Conservation (phyloP, 768 basidiomycete species). For the Tricholoma sp. region DNA sequence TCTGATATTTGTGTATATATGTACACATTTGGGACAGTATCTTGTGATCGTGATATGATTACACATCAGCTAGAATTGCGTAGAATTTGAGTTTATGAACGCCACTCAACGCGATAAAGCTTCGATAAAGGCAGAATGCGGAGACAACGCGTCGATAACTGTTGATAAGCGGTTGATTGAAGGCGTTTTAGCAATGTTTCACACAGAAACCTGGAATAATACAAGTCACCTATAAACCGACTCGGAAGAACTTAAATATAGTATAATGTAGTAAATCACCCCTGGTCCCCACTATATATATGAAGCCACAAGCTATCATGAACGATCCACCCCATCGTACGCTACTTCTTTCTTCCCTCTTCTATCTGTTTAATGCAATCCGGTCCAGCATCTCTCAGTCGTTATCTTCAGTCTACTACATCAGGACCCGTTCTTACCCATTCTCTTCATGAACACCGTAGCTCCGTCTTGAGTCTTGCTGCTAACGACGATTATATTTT, state of each 20-base stretch:
- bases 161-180: too few species aligned
- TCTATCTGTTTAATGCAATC: constrained; percentile 5
- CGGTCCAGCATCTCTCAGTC: constrained; percentile 52
- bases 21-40: too few species aligned
- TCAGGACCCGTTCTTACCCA: constrained; percentile 53
- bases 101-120: not conserved
- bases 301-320: too few species aligned
- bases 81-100: not conserved
- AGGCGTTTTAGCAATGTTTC: too few species aligned
- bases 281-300: too few species aligned
- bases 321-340: constrained; percentile 15
- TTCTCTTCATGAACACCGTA: constrained; percentile 62
- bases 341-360: not conserved
- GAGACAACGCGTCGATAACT: too few species aligned
- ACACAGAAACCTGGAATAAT: too few species aligned
- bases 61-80: not conserved
- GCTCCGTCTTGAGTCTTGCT: constrained; percentile 71
- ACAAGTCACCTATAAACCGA: too few species aligned
- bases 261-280: too few species aligned
- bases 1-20: too few species aligned
- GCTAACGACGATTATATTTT: constrained; percentile 73
- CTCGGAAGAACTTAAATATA: too few species aligned
- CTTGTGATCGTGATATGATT: not conserved
- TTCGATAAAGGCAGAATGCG: too few species aligned
- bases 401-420: constrained; percentile 39